These are phyloP conservation scores for Gastrolobium villosum DNA, from an alignment of 306 rosid genomes.

Conservation along the genomic window DNA sequence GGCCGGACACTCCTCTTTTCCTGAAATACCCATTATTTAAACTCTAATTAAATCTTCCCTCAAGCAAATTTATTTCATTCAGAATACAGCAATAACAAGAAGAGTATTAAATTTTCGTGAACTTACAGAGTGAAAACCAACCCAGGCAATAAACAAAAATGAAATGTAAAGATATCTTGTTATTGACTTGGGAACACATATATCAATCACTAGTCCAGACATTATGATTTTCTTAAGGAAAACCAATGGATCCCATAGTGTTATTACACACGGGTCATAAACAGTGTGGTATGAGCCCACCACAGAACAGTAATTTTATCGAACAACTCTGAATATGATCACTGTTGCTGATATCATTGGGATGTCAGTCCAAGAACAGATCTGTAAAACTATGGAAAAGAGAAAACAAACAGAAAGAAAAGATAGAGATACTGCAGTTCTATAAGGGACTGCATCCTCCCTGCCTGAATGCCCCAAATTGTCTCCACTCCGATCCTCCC, in stretches of 20 bases:
- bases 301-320: constrained; percentile 18
- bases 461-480: constrained; percentile 7
- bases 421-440: constrained; percentile 12
- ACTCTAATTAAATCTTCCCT: constrained; percentile 21
- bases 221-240: constrained; percentile 31
- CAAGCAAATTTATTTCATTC: constrained; percentile 11
- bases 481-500: constrained; percentile 16
- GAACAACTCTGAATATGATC: constrained; percentile 24
- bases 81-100: constrained; percentile 9
- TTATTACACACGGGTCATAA: constrained; percentile 18
- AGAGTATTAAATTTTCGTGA: constrained; percentile 1
- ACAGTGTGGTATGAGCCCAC: not conserved
- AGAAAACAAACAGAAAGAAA: constrained; percentile 35
- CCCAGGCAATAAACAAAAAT: constrained; percentile 29
- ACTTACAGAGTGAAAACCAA: constrained; percentile 35
- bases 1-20: constrained; percentile 96
- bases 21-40: constrained; percentile 61
- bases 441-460: not conserved
- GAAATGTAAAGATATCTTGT: constrained; percentile 18
- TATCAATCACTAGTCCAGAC: constrained; percentile 17
- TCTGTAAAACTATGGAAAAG: constrained; percentile 8
- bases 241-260: constrained; percentile 35
- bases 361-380: constrained; percentile 8
- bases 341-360: constrained; percentile 8
- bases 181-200: constrained; percentile 22